Evolutionary conservation across 352 stramenopile species (phyloP).

Genomic region (Globisporangium uncinulatum): DNA sequence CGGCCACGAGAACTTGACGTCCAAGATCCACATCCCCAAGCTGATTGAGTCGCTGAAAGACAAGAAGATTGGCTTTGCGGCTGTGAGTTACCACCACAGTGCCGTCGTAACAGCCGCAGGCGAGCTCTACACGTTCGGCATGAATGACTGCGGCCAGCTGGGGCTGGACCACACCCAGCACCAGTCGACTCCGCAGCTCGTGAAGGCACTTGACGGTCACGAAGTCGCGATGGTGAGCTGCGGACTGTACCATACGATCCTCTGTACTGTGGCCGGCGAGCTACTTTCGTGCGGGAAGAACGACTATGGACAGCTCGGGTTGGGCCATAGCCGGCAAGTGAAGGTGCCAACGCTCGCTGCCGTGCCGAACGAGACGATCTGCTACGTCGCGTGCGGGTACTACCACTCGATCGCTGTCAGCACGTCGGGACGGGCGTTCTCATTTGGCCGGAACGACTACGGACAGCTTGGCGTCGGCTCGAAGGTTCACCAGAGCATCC

Average conservation of each 20-base stretch:
- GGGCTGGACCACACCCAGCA: conserved; percentile 80
- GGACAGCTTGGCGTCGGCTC: conserved; percentile 81
- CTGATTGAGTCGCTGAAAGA: conserved; percentile 81
- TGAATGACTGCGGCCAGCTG: conserved; percentile 87
- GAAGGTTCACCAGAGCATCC: conserved; percentile 79
- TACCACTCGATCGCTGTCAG: conserved; percentile 81
- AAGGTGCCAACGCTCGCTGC: conserved; percentile 55
- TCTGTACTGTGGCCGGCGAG: conserved; percentile 63
- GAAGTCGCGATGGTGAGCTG: conserved; percentile 77
- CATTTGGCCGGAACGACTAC: conserved; percentile 86
- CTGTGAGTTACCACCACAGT: conserved; percentile 85
- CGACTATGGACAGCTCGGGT: conserved; percentile 80
- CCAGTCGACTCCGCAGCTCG: conserved; percentile 62
- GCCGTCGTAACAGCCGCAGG: conserved; percentile 66
- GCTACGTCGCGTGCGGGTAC: conserved; percentile 82
- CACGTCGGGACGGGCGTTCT: conserved; percentile 54
- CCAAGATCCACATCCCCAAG: conserved; percentile 81
- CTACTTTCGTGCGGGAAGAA: conserved; percentile 85
- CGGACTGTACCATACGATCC: conserved; percentile 80
- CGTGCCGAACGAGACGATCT: conserved; percentile 65
- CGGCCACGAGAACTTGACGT: conserved; percentile 78
- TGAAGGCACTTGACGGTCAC: conserved; percentile 65
- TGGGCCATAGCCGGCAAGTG: conserved; percentile 74
- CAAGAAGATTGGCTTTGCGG: conserved; percentile 74
- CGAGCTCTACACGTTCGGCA: conserved; percentile 84